Conservation (phyloP, 805 yeast genomes). For the Phaffomyces antillensis region DNA sequence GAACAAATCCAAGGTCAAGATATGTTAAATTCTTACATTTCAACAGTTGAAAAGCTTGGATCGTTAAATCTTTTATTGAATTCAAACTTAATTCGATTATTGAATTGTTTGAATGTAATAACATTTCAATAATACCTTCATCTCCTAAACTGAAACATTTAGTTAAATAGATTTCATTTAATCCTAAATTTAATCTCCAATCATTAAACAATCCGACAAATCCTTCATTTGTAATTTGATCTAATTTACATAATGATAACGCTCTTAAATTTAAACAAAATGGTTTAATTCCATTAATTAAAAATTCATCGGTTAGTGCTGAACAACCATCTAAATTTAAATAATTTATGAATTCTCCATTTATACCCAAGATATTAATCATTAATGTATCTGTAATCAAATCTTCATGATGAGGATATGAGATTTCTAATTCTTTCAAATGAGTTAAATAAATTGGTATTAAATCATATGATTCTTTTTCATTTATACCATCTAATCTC, state of each 20-base stretch:
- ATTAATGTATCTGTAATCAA: conserved; percentile 63
- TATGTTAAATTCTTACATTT: conserved; percentile 53
- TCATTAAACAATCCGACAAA: conserved; percentile 48
- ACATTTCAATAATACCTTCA: conserved; percentile 47
- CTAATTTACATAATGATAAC: conserved; percentile 52
- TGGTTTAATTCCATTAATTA: conserved; percentile 49
- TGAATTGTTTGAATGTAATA: conserved; percentile 58
- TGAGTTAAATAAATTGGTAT: conserved; percentile 56
- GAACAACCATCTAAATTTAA: conserved; percentile 69
- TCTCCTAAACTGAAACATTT: conserved; percentile 66
- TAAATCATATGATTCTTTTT: conserved; percentile 49
- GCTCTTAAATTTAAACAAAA: conserved; percentile 50
- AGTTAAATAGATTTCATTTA: conserved; percentile 51
- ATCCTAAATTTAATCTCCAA: conserved; percentile 49
- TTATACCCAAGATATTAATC: conserved; percentile 48
- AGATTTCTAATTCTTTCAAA: conserved; percentile 53
- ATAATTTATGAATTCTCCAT: conserved; percentile 53
- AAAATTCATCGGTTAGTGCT: conserved; percentile 58
- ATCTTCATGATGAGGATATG: conserved; percentile 61
- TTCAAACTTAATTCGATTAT: conserved; percentile 67
- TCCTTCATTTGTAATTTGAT: conserved; percentile 65
- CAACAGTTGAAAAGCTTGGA: conserved; percentile 43
- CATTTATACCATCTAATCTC: conserved; percentile 65
- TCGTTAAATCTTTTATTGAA: conserved; percentile 55
- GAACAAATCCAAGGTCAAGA: conserved; percentile 73